Base-by-base conservation (phyloP, 2,329 filamentous ascomycete genomes). In the Aspergillus felis region DNA sequence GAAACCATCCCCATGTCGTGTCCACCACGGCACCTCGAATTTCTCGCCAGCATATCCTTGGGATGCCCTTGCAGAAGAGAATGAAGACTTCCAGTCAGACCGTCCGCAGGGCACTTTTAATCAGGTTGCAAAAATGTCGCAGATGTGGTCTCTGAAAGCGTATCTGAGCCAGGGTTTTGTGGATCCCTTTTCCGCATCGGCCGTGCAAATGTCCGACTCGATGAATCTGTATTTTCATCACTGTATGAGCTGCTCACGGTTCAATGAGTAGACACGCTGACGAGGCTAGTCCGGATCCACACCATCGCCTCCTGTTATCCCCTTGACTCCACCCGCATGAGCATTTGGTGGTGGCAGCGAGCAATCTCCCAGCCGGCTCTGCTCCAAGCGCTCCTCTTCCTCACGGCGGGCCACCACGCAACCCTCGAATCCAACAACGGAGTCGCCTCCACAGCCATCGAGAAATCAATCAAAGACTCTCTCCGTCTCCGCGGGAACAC, bases 141-240 rank as follows among this genome's bases (percentile, higher is more conserved):
- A 58, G 27, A 51, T 47, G 28, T 56, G 57, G 57, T 50, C 57
- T n/a, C 14, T 55, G 28, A 58, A 55, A 20, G 53, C 46, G 28
- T 53, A 56, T 22, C 42, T 58, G 29, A 50, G 54, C 22, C 50
- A 55, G 41, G 51, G 57, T 17, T 58, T 54, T 27, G 50, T 47
- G 17, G 57, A 58, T 17, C 57, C 57, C 12, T 58, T 58, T 42
- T 49, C 53, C 8, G 52, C 54, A 4, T 50, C 50, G 14, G 57
- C 42, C 6, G 53, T 58, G 24, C 42, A 49, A 1, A 58, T 58
- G 53, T 22, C 50, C n/a, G 50, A 57, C 24, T 53, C 44, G 29
- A 53, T 57, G 46, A 62, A 63, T 48, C 24, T 62, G n/a, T 64
- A 64, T 32, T 63, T 63, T 42, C 57, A 63, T 46, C 61, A 64